Conservation (phyloP, 257 asterid genomes). For the Plantago elongata region DNA sequence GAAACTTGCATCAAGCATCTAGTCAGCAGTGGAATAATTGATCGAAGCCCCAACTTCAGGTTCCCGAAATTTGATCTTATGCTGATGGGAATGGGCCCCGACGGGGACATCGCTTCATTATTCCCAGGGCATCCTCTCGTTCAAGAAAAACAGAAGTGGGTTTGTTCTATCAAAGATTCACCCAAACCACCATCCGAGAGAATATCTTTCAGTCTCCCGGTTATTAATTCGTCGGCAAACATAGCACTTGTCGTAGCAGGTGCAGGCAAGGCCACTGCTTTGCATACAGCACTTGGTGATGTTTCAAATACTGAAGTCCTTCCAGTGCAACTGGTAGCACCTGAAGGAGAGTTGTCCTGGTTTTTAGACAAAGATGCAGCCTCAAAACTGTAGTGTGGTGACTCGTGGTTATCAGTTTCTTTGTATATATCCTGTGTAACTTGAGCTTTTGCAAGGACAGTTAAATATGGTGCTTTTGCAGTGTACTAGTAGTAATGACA, state of each 20-base stretch:
- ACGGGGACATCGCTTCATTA: slow-evolving; percentile 89
- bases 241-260: slow-evolving; percentile 82
- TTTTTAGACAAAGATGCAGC: slow-evolving; percentile 88
- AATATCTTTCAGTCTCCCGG: slow-evolving; percentile 85
- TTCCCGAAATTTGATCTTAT: slow-evolving; percentile 85
- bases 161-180: slow-evolving; percentile 72
- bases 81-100: slow-evolving; percentile 98
- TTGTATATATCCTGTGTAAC: neutral
- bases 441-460: neutral
- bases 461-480: neutral
- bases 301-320: slow-evolving; percentile 43
- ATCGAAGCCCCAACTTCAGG: slow-evolving; percentile 43
- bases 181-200: slow-evolving; percentile 95
- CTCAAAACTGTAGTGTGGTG: slow-evolving; percentile 48
- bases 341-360: slow-evolving; percentile 80
- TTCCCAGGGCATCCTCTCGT: slow-evolving; percentile 84
- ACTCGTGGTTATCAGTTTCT: neutral
- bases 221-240: slow-evolving; percentile 70
- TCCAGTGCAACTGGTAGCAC: slow-evolving; percentile 75
- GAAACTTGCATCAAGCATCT: slow-evolving; percentile 75
- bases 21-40: slow-evolving; percentile 43
- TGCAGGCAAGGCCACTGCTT: slow-evolving; percentile 62
- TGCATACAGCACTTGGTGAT: slow-evolving; percentile 45
- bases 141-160: slow-evolving; percentile 74
- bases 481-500: neutral